Percentiles rank a stretch among this genome's conserved stretches.
Evolutionary conservation across 371 early-diverging fungal genomes (phyloP).

Genomic region (Saksenaea oblongispora): DNA sequence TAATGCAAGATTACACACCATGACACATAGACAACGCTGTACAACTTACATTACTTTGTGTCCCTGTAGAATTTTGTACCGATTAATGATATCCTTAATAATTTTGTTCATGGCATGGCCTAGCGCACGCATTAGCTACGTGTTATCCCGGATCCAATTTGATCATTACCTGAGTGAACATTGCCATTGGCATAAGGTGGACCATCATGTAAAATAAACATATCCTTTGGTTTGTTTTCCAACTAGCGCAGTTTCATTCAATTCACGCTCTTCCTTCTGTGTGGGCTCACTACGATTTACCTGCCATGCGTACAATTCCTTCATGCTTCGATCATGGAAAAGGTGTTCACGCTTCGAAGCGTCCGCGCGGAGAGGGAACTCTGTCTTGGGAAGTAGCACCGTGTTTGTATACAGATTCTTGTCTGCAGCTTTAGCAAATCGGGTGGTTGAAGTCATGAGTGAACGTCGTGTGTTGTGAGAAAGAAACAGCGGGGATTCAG

Average conservation of each 20-base stretch:
- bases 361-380: constrained; percentile 73
- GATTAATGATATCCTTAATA: constrained; percentile 90
- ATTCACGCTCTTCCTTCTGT: too few species aligned
- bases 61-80: constrained; percentile 87
- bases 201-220: constrained; percentile 92
- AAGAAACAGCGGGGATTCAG: neutral
- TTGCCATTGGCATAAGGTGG: constrained; percentile 97
- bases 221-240: constrained; percentile 62
- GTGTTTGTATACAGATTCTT: constrained; percentile 61
- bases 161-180: constrained; percentile 74
- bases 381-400: constrained; percentile 71
- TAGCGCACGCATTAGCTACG: constrained; percentile 8
- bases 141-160: neutral
- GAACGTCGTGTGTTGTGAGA: neutral
- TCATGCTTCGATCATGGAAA: constrained; percentile 67
- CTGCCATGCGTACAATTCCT: constrained; percentile 79
- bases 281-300: constrained; percentile 24
- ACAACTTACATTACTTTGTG: constrained; percentile 71
- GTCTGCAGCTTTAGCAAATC: constrained; percentile 5
- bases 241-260: constrained; percentile 21
- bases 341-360: constrained; percentile 62
- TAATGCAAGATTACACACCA: constrained; percentile 14
- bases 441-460: neutral
- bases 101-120: constrained; percentile 95
- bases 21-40: neutral